A percentile compares a stretch with the other conserved stretches of the same genome.
These are phyloP conservation scores for Sporothrix schenckii DNA, from an alignment of 2,329 filamentous ascomycete species.

Conservation along the genomic window DNA sequence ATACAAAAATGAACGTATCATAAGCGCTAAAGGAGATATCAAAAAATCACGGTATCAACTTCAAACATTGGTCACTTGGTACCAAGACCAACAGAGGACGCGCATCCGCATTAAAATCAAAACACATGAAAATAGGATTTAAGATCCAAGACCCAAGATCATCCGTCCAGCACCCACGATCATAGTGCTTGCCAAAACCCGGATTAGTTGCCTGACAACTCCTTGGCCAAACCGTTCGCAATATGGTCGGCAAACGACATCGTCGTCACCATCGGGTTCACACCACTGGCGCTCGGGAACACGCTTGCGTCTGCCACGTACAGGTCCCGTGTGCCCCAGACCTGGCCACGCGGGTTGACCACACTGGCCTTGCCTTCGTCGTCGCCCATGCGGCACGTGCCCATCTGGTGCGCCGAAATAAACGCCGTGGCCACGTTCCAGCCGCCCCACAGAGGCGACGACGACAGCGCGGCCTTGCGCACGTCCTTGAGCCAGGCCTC, in stretches of 20 bases:
- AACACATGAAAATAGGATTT: no score
- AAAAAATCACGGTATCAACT: no score
- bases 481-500: conserved; percentile 61
- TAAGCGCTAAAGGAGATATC: no score
- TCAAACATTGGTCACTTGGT: no score
- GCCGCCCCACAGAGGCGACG: conserved; percentile 41
- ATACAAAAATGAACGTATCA: no score
- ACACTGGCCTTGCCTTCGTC: conserved; percentile 53
- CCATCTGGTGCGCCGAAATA: conserved; percentile 80
- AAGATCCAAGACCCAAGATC: no score
- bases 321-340: conserved; percentile 68
- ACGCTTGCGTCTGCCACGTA: conserved; percentile 76
- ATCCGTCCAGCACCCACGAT: no score
- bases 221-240: conserved; percentile 58
- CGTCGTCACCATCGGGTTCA: conserved; percentile 79
- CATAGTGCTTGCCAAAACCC: background rate
- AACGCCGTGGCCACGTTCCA: conserved; percentile 58
- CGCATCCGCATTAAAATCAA: no score
- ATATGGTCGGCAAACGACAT: conserved; percentile 73
- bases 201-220: conserved; percentile 42
- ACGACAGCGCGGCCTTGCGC: conserved; percentile 38
- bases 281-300: conserved; percentile 74
- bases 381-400: conserved; percentile 71
- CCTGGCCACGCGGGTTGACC: conserved; percentile 59
- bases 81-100: no score